Evolutionary conservation across 345 rosid genomes (phyloP), one percentile per base, ranked within the genome.

Genomic region (Syzygium oleosum): DNA sequence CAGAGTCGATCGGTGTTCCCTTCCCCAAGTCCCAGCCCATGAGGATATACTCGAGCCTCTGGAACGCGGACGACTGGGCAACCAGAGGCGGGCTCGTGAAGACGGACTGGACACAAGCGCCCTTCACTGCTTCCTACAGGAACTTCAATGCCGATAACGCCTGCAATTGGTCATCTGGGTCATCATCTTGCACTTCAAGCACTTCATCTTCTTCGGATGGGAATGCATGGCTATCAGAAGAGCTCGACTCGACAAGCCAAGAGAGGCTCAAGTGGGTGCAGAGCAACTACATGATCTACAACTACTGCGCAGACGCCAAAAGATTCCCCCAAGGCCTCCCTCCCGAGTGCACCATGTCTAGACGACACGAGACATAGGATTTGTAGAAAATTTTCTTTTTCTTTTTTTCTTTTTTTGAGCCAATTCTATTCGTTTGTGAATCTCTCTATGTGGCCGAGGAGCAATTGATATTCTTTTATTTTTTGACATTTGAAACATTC

Each of bases 1-100:
- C 90, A 91, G 93, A 89, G 38, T 89, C 93, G 11, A 11, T 59
- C 22, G 93, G 94, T 2, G 92, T 92, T 87, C 87, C 93, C 25
- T 94, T 92, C 86, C 96, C 95, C 31, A 91, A 91, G 88, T 90
- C 84, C 63, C 90, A 55, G 85, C 91, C 96, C 43, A 94, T 94
- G 95, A 94, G 93, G 16, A 91, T 94, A 86, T 92, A 91, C 80
- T 94, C 96, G 2, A 94, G 96, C 86, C 91, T 93, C 9, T 94
- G 96, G 95, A 93, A 94, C 84, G 96, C 92, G 2, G 96, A 92
- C 43, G 94, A 91, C 84, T 93, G 96, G 96, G 96, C 96, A 0
- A 93, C 95, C 4, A 91, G 95, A 86, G 96, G 95, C 43, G 95
- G 95, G 29, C 91, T 91, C 27, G 90, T 94, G 25, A 94, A 93